A percentile compares a stretch with the other conserved stretches of the same genome.
These are phyloP conservation scores for Penicillium simplicissimum DNA, from an alignment of 495 filamentous ascomycete species.

Conservation along the genomic window DNA sequence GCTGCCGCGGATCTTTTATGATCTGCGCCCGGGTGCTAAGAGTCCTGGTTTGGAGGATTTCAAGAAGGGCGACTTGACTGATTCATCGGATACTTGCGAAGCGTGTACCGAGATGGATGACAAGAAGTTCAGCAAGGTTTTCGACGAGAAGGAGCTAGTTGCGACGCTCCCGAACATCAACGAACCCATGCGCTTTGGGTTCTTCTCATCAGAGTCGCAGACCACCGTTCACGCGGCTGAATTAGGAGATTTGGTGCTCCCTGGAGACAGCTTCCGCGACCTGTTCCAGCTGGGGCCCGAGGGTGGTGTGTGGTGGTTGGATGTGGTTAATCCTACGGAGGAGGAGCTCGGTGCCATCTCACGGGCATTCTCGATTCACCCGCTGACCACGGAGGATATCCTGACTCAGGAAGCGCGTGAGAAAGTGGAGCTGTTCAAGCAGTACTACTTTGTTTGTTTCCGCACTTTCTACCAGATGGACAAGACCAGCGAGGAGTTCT, in stretches of 20 bases:
- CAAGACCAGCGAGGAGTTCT: slow-evolving; percentile 70
- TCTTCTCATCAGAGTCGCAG: slow-evolving; percentile 93
- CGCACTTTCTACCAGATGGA: slow-evolving; percentile 86
- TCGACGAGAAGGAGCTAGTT: slow-evolving; percentile 37
- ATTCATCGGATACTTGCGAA: slow-evolving; percentile 17
- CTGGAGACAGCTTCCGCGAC: slow-evolving; percentile 84
- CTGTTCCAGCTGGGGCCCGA: slow-evolving; percentile 80
- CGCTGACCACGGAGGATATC: slow-evolving; percentile 92
- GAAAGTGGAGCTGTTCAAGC: slow-evolving; percentile 96
- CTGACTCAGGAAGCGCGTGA: slow-evolving; percentile 90
- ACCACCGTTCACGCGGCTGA: slow-evolving; percentile 87
- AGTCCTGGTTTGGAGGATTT: slow-evolving; percentile 26
- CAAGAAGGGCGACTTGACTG: slow-evolving; percentile 35
- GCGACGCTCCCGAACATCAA: slow-evolving; percentile 43
- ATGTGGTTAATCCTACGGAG: slow-evolving; percentile 85
- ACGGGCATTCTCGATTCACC: slow-evolving; percentile 90
- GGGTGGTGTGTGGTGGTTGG: slow-evolving; percentile 89
- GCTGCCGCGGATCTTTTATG: slow-evolving; percentile 60
- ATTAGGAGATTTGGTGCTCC: slow-evolving; percentile 81
- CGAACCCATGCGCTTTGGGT: slow-evolving; percentile 80
- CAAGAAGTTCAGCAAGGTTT: slow-evolving; percentile 25
- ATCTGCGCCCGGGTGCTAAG: slow-evolving; percentile 52
- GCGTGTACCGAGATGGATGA: slow-evolving; percentile 17
- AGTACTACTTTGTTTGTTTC: slow-evolving; percentile 98
- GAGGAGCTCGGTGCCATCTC: slow-evolving; percentile 87